Evolutionary conservation across 768 basidiomycete genomes (phyloP).

Genomic region (Tubosaeta sp.): DNA sequence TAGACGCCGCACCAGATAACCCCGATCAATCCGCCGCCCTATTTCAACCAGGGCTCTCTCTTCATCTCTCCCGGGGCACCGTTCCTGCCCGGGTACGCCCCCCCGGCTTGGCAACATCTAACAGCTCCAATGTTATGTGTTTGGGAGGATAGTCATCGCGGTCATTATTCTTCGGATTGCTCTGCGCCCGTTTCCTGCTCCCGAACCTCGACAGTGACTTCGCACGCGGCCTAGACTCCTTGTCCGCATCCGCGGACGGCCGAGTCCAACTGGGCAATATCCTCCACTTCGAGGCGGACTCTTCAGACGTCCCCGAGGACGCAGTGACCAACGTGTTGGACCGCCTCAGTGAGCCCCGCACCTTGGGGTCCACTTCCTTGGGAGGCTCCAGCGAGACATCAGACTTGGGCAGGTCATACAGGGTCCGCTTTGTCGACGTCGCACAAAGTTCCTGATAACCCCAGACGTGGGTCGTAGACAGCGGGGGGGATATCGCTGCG

Average conservation of each 20-base stretch:
- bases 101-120: background rate
- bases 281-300: slow-evolving; percentile 7
- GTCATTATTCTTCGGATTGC: background rate
- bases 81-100: background rate
- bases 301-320: background rate
- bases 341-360: background rate
- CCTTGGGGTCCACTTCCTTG: background rate
- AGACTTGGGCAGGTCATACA: background rate
- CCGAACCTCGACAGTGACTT: background rate
- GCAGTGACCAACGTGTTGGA: background rate
- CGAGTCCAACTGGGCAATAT: slow-evolving; percentile 25
- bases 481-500: background rate
- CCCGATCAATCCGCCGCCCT: background rate
- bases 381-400: background rate
- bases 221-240: background rate
- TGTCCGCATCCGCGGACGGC: background rate
- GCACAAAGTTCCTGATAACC: background rate
- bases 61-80: background rate
- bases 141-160: background rate
- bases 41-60: slow-evolving; percentile 20
- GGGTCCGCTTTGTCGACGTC: background rate
- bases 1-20: background rate
- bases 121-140: background rate
- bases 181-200: slow-evolving; percentile 1
- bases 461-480: background rate